Conservation (phyloP, 441 rosid genomes). For the Brassica hybrid region DNA sequence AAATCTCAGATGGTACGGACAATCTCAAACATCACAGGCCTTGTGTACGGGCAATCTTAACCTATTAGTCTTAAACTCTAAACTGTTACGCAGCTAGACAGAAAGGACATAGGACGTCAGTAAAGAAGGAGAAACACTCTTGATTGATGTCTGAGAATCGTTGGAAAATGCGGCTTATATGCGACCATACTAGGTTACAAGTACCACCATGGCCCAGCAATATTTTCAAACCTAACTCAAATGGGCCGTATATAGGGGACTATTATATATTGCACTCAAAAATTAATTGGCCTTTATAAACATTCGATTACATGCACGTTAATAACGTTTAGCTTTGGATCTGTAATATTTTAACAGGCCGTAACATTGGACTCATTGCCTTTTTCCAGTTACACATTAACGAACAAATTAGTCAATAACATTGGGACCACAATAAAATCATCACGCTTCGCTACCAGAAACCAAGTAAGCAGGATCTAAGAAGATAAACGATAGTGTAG, state of each 20-base stretch:
- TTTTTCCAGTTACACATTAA: neutral
- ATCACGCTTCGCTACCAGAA: neutral
- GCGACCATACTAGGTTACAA: constrained; percentile 17
- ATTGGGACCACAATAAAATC: neutral
- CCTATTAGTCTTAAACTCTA: no score
- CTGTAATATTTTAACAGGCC: neutral
- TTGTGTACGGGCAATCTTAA: no score
- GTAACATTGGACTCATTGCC: neutral
- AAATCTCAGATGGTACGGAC: constrained; percentile 47
- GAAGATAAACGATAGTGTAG: neutral
- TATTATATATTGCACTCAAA: neutral
- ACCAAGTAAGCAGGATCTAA: neutral
- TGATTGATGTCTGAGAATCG: accelerated
- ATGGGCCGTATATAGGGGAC: neutral
- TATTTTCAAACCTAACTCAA: neutral
- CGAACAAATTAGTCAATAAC: neutral
- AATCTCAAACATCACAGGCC: constrained; percentile 41
- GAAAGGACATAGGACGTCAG: no score
- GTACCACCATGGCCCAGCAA: neutral
- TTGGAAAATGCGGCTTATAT: constrained; percentile 22
- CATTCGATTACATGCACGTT: neutral
- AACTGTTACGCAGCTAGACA: no score
- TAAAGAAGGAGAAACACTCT: neutral
- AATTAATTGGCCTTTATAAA: no score
- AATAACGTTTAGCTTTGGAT: neutral